Evolutionary conservation across 495 filamentous ascomycete species (phyloP).

Genomic region (Melanomma pulvis-pyrius): DNA sequence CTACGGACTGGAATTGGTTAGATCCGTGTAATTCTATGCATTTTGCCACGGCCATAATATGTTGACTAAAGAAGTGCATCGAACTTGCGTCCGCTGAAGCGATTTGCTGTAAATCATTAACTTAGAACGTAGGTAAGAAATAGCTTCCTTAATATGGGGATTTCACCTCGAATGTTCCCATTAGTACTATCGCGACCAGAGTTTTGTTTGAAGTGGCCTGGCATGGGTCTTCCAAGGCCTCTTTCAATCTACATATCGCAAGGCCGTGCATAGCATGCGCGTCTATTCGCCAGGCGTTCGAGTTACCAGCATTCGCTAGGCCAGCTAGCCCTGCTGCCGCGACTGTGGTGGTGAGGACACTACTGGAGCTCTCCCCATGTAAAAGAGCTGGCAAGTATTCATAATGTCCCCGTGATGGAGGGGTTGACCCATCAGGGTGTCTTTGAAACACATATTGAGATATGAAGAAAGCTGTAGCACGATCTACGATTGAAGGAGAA

Average conservation of each 20-base stretch:
- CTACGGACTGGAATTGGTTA: background rate
- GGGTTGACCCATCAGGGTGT: background rate
- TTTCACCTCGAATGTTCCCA: conserved; percentile 5
- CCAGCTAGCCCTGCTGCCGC: background rate
- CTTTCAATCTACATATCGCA: conserved; percentile 1
- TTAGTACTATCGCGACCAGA: background rate
- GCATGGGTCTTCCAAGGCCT: background rate
- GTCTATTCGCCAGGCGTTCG: background rate
- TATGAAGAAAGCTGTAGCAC: background rate
- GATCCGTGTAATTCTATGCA: background rate
- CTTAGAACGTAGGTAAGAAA: background rate
- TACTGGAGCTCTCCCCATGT: background rate
- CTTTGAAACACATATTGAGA: conserved; percentile 1
- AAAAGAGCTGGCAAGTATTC: background rate
- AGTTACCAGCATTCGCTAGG: conserved; percentile 1
- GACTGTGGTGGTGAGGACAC: background rate
- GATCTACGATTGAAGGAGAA: background rate
- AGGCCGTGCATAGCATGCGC: background rate
- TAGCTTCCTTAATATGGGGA: background rate
- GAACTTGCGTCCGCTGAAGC: background rate
- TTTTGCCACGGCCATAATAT: background rate
- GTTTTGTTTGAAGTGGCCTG: background rate
- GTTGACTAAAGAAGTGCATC: background rate
- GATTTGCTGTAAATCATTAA: background rate
- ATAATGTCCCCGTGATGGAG: background rate